Conservation (phyloP, 1,284 basidiomycete species). For the Porodaedalea pini region DNA sequence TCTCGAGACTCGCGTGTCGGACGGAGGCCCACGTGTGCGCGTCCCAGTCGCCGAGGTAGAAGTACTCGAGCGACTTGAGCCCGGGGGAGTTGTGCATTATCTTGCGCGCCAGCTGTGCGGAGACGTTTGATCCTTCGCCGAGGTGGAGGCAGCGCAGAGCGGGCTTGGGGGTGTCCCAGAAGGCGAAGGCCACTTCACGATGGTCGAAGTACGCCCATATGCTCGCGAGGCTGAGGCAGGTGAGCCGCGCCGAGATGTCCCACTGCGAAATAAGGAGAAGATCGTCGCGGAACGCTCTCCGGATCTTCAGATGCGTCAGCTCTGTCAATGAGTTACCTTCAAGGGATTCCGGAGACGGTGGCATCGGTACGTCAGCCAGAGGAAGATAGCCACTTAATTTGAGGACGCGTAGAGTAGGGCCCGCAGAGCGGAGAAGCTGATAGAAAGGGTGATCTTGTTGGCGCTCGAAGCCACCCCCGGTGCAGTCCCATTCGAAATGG, state of each 20-base stretch:
- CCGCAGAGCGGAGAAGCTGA: not conserved
- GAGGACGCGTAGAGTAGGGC: not conserved
- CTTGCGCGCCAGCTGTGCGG: not conserved
- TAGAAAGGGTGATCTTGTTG: slow-evolving; percentile 2
- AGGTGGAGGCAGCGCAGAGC: slow-evolving; percentile 5
- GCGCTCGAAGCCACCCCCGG: not conserved
- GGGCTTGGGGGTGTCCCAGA: slow-evolving; percentile 6
- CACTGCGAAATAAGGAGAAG: slow-evolving; percentile 3
- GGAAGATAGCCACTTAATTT: slow-evolving; percentile 5
- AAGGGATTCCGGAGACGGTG: not conserved
- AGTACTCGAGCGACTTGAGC: not conserved
- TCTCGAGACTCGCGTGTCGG: not conserved
- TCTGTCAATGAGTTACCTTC: too few species aligned
- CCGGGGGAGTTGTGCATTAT: not conserved
- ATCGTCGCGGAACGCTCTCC: slow-evolving; percentile 2
- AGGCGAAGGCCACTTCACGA: slow-evolving; percentile 3
- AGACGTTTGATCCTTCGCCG: slow-evolving; percentile 1
- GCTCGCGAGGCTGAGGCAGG: not conserved
- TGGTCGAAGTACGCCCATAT: slow-evolving; percentile 10
- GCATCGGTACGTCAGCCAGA: not conserved
- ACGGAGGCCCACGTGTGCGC: not conserved
- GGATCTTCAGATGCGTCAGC: slow-evolving; percentile 1
- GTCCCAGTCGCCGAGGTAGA: slow-evolving; percentile 6
- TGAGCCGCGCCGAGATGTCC: not conserved
- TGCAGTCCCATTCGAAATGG: slow-evolving; percentile 1